Evolutionary conservation across 148 eudicot species (phyloP), one percentile per base, ranked within the genome.

Genomic region (Chenopodium album): DNA sequence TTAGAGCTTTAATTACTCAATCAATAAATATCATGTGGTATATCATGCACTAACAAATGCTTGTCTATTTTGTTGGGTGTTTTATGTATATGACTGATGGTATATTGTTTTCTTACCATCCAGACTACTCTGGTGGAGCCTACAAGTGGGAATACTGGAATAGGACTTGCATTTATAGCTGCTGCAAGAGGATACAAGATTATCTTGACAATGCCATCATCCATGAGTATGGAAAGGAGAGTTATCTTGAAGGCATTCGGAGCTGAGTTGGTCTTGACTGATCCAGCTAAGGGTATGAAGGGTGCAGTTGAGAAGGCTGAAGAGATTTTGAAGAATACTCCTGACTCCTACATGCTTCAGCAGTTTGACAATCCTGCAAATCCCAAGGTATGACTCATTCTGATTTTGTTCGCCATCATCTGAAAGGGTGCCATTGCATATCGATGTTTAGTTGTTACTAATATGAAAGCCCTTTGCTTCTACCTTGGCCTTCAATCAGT

Each of bases 351-450:
- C 90, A 94, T 97, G 93, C 98, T 91, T 86, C 97, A 94, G 83
- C 99, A 97, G 76, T 97, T 97, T 87, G 98, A 97, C 85, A 97
- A 97, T 81, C 95, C 99, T 65, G 99, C 99, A 54, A 97, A 97
- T 87, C 99, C 99, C 47, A 92, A 97, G 98, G 99, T 95, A 64
- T 65, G 79, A 79, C 41, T 77, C 77, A 12, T 68, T 41, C 46
- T 13, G 20, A 31, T 37, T 64, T 50, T 47, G 46, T 76, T 82
- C 9, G 0, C 20, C 4, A n/a, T 76, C 22, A 16, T 66, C n/a
- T 31, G 29, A 46, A 34, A 32, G n/a, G 46, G 22, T 37, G 23
- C 19, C 48, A 37, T 37, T 71, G 19, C 20, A 54, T 60, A 60
- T 60, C 64, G 5, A 60, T 7, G 22, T 34, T 34, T 34, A 34